phyloP scores from a whole-genome alignment of 2,329 filamentous ascomycete species.

The Aaosphaeria arxii region DNA sequence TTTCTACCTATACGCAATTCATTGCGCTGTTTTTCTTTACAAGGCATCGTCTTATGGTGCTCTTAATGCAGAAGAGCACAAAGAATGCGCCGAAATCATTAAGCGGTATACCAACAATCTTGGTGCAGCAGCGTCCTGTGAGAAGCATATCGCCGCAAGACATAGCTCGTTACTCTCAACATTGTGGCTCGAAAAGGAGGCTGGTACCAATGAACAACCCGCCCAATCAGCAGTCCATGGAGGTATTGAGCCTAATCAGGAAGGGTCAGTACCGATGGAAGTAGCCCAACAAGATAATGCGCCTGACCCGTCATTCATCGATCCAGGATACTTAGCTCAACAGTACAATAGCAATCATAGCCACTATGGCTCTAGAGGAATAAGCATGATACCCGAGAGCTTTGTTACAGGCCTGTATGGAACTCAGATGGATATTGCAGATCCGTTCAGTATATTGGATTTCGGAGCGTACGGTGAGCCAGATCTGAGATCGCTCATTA shows the following conservation, averaged over 20 bases:
- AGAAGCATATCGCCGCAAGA: conserved; percentile 1
- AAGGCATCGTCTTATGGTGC: conserved; percentile 4
- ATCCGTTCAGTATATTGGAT: background rate
- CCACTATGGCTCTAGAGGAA: background rate
- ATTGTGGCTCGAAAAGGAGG: background rate
- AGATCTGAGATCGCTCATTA: conserved; percentile 1
- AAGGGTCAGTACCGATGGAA: background rate
- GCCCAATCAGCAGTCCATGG: background rate
- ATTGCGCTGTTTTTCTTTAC: conserved; percentile 5
- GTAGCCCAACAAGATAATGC: background rate
- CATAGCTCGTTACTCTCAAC: background rate
- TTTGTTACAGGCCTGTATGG: conserved; percentile 4
- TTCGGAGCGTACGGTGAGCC: conserved; percentile 3
- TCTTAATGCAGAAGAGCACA: background rate
- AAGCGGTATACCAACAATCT: conserved; percentile 2
- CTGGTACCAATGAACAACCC: background rate
- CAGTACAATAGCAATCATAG: background rate
- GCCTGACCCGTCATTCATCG: background rate
- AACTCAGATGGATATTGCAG: background rate
- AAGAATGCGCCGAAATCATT: conserved; percentile 1
- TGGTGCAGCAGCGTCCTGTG: background rate
- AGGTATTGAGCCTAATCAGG: background rate
- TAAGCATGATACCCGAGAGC: background rate
- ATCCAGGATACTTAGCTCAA: background rate
- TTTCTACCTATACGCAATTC: conserved; percentile 6